Base-by-base conservation (phyloP, 2,329 filamentous ascomycete species). In the Aspergillus fumigatus region DNA sequence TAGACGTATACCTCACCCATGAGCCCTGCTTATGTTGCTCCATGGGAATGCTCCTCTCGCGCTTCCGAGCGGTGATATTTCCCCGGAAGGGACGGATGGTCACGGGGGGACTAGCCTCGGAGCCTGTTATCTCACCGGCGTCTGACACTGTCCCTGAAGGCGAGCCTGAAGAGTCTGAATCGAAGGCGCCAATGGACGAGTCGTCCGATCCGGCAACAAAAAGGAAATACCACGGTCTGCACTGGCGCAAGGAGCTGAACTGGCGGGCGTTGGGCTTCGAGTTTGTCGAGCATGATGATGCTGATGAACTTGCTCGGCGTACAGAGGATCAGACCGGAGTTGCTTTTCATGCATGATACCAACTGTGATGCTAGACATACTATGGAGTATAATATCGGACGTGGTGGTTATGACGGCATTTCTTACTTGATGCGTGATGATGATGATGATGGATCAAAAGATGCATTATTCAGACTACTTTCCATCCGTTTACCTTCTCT, bases 21-120 rank as follows among this genome's bases (percentile, higher is more conserved):
- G 94, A 99, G 75, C 94, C 94, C 4, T 99, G 94, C 71, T 84
- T 96, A 58, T 95, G 96, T 84, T 99, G 94, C 75, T 91, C 89
- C 38, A 97, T 97, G 94, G 94, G 90, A 1, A 88, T 97, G 65
- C 81, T 97, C 23, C 92, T 97, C 71, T 97, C 93, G 8, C 85
- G 94, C 51, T 96, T 99, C 81, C 87, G 90, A 48, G 87, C 88
- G 53, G 89, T 92, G 52, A 82, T 96, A 41, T 96, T 96, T 74
- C 67, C 69, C 0, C 64, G 70, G 3, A 47, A 55, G 0, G 85
- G 84, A 61, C 84, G 89, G 54, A 94, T 96, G 88, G 77, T 84
- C 61, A 95, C 89, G 11, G 93, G 93, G 51, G 92, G 90, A 47
- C 80, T 97, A 76, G 88, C 88, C 66, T 88, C 91, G 23, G 91